Conservation (phyloP, 1,284 basidiomycete species). For the Fomitopsis pinicola region DNA sequence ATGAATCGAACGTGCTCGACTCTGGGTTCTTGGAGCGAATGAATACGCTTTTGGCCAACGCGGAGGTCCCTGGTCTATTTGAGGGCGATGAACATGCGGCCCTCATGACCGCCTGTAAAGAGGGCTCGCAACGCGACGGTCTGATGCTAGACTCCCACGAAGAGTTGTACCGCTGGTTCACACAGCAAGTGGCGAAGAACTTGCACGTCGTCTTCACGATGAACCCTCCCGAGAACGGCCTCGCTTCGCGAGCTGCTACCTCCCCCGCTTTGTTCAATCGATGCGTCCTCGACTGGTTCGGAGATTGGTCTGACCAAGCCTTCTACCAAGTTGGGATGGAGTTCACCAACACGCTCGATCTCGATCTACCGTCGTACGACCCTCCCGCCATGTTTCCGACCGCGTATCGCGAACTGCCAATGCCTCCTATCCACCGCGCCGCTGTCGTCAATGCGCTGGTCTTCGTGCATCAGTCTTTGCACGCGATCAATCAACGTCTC, state of each 20-base stretch:
- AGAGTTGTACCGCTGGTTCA: conserved; percentile 96
- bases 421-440: conserved; percentile 81
- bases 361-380: conserved; percentile 78
- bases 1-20: conserved; percentile 98
- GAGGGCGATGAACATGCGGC: conserved; percentile 97
- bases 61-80: conserved; percentile 98
- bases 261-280: conserved; percentile 98
- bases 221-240: conserved; percentile 96
- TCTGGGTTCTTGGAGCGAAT: conserved; percentile 98
- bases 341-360: conserved; percentile 88
- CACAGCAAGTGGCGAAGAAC: conserved; percentile 94
- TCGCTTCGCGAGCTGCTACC: conserved; percentile 93
- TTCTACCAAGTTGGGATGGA: conserved; percentile 96
- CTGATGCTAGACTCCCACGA: conserved; percentile 98
- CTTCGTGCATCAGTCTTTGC: conserved; percentile 87
- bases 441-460: conserved; percentile 95
- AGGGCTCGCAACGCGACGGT: conserved; percentile 96
- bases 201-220: conserved; percentile 98
- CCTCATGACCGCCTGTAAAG: conserved; percentile 98
- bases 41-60: conserved; percentile 98
- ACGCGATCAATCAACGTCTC: conserved; percentile 85
- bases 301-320: conserved; percentile 97
- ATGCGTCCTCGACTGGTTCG: conserved; percentile 98
- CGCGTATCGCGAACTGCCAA: conserved; percentile 75
- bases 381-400: conserved; percentile 83